phyloP scores from a whole-genome alignment of 768 basidiomycete species.

The Panaeolus papilionaceus region DNA sequence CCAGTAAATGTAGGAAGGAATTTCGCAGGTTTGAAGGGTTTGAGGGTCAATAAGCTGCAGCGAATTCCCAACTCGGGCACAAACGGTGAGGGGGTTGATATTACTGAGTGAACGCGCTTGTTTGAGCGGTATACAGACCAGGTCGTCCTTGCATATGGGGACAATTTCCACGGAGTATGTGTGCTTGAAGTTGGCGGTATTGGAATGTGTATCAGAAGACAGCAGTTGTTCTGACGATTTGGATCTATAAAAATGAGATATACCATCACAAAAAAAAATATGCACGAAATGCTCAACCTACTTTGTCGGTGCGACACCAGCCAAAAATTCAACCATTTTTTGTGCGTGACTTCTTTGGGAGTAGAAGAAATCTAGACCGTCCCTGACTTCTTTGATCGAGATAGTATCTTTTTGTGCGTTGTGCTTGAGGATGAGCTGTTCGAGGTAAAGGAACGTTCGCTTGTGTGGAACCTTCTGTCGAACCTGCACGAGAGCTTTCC shows the following conservation, averaged over 20 bases:
- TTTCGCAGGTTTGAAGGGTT: slow-evolving; percentile 84
- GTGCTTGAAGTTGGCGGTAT: slow-evolving; percentile 95
- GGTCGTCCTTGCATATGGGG: slow-evolving; percentile 97
- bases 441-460: slow-evolving; percentile 95
- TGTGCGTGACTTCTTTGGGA: slow-evolving; percentile 88
- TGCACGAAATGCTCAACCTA: slow-evolving; percentile 40
- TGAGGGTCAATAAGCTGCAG: slow-evolving; percentile 90
- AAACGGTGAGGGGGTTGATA: slow-evolving; percentile 87
- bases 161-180: slow-evolving; percentile 98
- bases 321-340: slow-evolving; percentile 96
- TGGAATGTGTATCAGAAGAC: slow-evolving; percentile 90
- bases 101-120: slow-evolving; percentile 85
- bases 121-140: slow-evolving; percentile 87
- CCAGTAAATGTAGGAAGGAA: slow-evolving; percentile 85
- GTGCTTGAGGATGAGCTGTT: slow-evolving; percentile 96
- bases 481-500: slow-evolving; percentile 98
- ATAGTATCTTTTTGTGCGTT: slow-evolving; percentile 97
- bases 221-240: slow-evolving; percentile 96
- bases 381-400: slow-evolving; percentile 88
- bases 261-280: slow-evolving; percentile 15
- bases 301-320: slow-evolving; percentile 87
- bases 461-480: slow-evolving; percentile 99
- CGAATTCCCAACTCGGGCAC: slow-evolving; percentile 90
- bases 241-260: slow-evolving; percentile 53
- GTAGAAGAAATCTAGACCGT: slow-evolving; percentile 98